Evolutionary conservation across 768 basidiomycete genomes (phyloP), one percentile per base, ranked within the genome.

Genomic region (Tricholoma bakamatsutake): DNA sequence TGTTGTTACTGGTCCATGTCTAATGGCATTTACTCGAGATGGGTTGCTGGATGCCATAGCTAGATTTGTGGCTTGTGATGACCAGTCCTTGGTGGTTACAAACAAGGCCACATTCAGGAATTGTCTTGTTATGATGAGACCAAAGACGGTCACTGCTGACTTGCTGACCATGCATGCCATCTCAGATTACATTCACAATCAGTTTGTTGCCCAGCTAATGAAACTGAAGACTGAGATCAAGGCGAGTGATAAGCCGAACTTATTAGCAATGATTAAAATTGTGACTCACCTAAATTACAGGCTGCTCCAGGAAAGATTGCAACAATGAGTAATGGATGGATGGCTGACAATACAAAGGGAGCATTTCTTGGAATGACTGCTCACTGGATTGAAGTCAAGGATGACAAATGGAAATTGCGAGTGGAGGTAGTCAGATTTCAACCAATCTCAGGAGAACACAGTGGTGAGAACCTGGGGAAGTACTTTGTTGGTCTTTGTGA

Each of bases 401-500:
- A 53, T 3, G 42, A 53, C 15, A 52, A 17, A 40, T 40, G 39
- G 39, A 40, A 40, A n/a, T n/a, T 40, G 39, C 15, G 39, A 40
- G 17, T 4, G 8, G 42, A 43, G 12, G 42, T 43, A 18, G 42
- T 43, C 24, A 18, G 42, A 43, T 43, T 43, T 43, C 52, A 56
- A 21, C 46, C 18, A 0, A 60, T 73, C 0, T 58, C 33, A 24
- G 21, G 69, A 0, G 53, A 33, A 1, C 69, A 73, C 39, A 54
- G 28, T 49, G 66, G 70, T 3, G 15, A 59, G 1, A 71, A 71
- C 33, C 54, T 72, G 0, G 68, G 61, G 0, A 33, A 55, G 1
- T 70, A 68, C 33, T 63, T 71, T 34, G 15, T 67, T 1, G 53
- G 59, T 0, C 35, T 70, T 2, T 61, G 58, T 35, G 57, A 70